phyloP scores from a whole-genome alignment of 495 filamentous ascomycete species.

The Penicillium pulvis region DNA sequence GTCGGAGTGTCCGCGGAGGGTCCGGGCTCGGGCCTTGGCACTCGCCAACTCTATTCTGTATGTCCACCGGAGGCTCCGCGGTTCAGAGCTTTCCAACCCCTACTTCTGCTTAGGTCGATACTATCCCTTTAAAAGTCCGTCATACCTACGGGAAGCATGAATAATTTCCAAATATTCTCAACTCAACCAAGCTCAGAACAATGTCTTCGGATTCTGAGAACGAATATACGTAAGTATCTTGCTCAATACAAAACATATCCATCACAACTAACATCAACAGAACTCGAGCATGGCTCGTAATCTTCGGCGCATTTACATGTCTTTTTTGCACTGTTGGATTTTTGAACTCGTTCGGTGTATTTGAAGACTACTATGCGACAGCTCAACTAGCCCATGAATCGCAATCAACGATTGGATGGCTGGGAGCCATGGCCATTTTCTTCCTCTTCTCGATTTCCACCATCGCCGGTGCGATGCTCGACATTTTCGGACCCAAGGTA shows the following conservation, averaged over 20 bases:
- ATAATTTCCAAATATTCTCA: too few species aligned
- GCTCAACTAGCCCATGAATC: slow-evolving; percentile 49
- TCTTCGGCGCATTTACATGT: slow-evolving; percentile 32
- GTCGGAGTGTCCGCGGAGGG: slow-evolving; percentile 31
- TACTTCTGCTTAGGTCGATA: too few species aligned
- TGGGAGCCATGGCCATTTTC: slow-evolving; percentile 55
- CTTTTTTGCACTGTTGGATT: slow-evolving; percentile 60
- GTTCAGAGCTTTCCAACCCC: not conserved
- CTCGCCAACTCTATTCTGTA: not conserved
- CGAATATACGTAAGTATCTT: not conserved
- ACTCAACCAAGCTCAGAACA: not conserved
- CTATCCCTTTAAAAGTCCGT: too few species aligned
- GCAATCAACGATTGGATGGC: slow-evolving; percentile 59
- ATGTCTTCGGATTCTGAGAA: not conserved
- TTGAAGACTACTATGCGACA: slow-evolving; percentile 60
- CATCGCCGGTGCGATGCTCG: slow-evolving; percentile 38
- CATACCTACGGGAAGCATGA: too few species aligned
- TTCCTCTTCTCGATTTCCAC: slow-evolving; percentile 40
- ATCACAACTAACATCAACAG: slow-evolving; percentile 12
- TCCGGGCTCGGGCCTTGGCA: slow-evolving; percentile 19
- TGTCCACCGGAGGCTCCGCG: not conserved
- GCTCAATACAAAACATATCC: not conserved
- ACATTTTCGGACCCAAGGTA: slow-evolving; percentile 40
- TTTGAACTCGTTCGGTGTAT: slow-evolving; percentile 56
- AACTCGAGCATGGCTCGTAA: slow-evolving; percentile 24